phyloP scores from a whole-genome alignment of 2,329 filamentous ascomycete genomes.

The Fusarium longipes region DNA sequence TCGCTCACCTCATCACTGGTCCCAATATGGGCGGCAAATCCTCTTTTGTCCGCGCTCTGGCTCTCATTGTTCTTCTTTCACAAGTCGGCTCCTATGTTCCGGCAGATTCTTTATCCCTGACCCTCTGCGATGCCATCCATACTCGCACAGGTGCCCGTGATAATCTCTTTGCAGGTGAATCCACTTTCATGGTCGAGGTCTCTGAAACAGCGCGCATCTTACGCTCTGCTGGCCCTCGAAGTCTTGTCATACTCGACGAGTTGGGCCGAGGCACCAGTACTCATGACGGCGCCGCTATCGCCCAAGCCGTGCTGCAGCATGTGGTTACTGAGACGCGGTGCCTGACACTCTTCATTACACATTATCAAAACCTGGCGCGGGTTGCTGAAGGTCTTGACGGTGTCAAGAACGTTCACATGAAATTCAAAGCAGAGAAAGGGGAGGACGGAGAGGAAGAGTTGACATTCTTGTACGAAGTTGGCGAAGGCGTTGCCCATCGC shows the following conservation, averaged over 20 bases:
- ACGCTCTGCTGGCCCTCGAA: slow-evolving; percentile 85
- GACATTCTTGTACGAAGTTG: slow-evolving; percentile 94
- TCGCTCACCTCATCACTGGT: slow-evolving; percentile 90
- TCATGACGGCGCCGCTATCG: slow-evolving; percentile 96
- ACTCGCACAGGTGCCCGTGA: slow-evolving; percentile 97
- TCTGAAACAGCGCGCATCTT: slow-evolving; percentile 92
- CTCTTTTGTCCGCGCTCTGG: slow-evolving; percentile 93
- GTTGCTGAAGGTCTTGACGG: slow-evolving; percentile 75
- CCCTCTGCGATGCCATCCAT: slow-evolving; percentile 90
- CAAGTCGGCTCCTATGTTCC: slow-evolving; percentile 96
- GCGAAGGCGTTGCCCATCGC: slow-evolving; percentile 89
- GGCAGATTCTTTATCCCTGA: slow-evolving; percentile 77
- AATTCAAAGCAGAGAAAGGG: slow-evolving; percentile 68
- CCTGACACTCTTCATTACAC: slow-evolving; percentile 94
- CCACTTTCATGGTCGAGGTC: slow-evolving; percentile 98
- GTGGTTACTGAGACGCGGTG: slow-evolving; percentile 79
- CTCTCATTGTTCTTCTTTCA: slow-evolving; percentile 91
- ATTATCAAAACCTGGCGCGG: slow-evolving; percentile 86
- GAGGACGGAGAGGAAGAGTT: slow-evolving; percentile 76
- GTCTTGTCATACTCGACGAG: slow-evolving; percentile 92
- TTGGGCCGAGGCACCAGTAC: slow-evolving; percentile 93
- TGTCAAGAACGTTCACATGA: slow-evolving; percentile 94
- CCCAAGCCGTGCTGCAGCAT: slow-evolving; percentile 88
- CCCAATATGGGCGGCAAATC: slow-evolving; percentile 99
- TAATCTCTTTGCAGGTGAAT: slow-evolving; percentile 94